Conservation (phyloP, 2,329 filamentous ascomycete genomes). For the Mariannaea elegans region DNA sequence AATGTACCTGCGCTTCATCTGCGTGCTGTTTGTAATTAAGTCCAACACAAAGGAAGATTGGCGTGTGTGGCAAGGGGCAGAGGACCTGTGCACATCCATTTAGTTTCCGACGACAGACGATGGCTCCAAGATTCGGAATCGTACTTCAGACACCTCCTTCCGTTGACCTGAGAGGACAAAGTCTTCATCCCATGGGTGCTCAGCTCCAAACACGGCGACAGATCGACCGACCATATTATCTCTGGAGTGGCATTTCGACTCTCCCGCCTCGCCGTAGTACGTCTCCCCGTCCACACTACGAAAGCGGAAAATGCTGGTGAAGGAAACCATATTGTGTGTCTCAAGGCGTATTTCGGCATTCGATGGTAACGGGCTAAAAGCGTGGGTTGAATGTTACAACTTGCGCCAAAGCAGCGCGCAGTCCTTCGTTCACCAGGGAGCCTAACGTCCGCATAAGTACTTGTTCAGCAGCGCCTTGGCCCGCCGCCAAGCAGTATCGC, state of each 20-base stretch:
- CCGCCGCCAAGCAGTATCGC: too few relatives aligned
- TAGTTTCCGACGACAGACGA: not conserved
- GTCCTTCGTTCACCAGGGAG: too few relatives aligned
- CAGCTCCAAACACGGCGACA: not conserved
- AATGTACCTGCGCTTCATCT: not conserved
- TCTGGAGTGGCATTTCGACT: not conserved
- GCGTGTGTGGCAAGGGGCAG: not conserved
- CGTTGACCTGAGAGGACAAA: not conserved
- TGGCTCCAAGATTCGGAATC: not conserved
- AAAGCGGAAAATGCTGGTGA: not conserved
- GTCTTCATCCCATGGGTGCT: not conserved
- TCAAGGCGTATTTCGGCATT: too few relatives aligned
- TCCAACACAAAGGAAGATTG: not conserved
- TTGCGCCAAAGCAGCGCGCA: too few relatives aligned
- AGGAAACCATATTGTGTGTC: not conserved
- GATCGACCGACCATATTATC: not conserved
- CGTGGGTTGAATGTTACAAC: too few relatives aligned
- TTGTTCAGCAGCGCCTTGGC: too few relatives aligned
- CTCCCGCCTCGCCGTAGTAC: not conserved
- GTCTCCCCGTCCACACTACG: not conserved
- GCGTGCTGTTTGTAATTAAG: conserved; percentile 3
- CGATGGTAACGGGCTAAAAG: too few relatives aligned
- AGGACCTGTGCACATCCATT: not conserved
- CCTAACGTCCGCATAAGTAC: not conserved
- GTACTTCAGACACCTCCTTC: not conserved